phyloP scores from a whole-genome alignment of 805 yeast genomes.

The Metschnikowia arizonensis region DNA sequence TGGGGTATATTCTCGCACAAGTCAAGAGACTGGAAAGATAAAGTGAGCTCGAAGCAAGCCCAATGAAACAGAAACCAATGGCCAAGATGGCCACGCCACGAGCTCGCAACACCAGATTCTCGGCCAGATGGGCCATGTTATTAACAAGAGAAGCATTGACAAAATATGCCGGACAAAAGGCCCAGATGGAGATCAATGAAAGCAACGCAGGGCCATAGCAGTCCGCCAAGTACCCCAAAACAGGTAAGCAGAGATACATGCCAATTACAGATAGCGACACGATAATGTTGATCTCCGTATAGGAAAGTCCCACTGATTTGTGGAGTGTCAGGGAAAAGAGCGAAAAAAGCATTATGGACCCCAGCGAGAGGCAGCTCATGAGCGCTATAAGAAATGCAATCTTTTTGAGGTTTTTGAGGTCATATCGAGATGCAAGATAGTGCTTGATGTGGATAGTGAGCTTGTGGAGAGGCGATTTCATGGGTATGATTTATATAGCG shows the following conservation, averaged over 20 bases:
- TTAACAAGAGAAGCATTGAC: constrained; percentile 27
- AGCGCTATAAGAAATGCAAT: constrained; percentile 57
- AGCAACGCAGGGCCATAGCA: constrained; percentile 77
- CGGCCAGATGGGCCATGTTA: constrained; percentile 7
- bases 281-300: constrained; percentile 62
- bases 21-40: constrained; percentile 70
- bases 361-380: constrained; percentile 67
- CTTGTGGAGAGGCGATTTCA: constrained; percentile 21
- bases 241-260: constrained; percentile 78
- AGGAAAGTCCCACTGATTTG: constrained; percentile 53
- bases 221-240: constrained; percentile 78
- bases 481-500: not conserved
- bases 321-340: constrained; percentile 71
- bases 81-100: constrained; percentile 39
- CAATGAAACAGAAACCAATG: constrained; percentile 54
- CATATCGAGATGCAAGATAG: constrained; percentile 39
- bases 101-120: constrained; percentile 23
- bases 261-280: constrained; percentile 76
- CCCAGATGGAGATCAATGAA: constrained; percentile 54
- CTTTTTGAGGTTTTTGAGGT: constrained; percentile 39
- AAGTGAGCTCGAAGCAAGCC: constrained; percentile 68
- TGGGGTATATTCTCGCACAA: constrained; percentile 82
- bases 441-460: constrained; percentile 43
- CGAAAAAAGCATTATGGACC: constrained; percentile 79
- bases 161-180: constrained; percentile 68